Conservation (phyloP, 1,139 yeast species). For the Suzukiozyma palmioleophila region DNA sequence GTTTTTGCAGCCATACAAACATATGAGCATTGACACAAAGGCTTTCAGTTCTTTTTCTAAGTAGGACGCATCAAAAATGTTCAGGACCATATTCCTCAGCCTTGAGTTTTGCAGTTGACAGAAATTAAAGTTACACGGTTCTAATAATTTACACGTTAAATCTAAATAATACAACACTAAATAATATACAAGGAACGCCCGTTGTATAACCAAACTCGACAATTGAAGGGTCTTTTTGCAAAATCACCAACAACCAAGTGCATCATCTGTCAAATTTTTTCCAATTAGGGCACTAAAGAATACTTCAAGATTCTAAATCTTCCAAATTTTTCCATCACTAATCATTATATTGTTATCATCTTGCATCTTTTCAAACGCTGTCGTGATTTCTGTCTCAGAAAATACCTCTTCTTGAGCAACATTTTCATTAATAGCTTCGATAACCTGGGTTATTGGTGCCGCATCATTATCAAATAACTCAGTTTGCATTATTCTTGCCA, state of each 20-base stretch:
- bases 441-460: slow-evolving; percentile 42
- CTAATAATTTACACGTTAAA: too few species aligned
- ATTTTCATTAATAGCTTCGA: slow-evolving; percentile 44
- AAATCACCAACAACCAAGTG: too few species aligned
- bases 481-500: slow-evolving; percentile 46
- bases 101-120: too few species aligned
- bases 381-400: slow-evolving; percentile 44
- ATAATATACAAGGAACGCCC: too few species aligned
- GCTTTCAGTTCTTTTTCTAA: too few species aligned
- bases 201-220: too few species aligned
- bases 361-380: slow-evolving; percentile 51
- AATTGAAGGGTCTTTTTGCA: too few species aligned
- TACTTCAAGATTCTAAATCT: slow-evolving; percentile 32
- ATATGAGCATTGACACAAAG: neutral
- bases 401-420: slow-evolving; percentile 62
- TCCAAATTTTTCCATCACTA: slow-evolving; percentile 61
- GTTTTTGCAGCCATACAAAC: neutral
- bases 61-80: too few species aligned
- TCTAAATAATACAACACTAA: neutral
- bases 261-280: too few species aligned
- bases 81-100: too few species aligned
- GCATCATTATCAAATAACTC: slow-evolving; percentile 44
- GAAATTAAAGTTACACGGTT: too few species aligned
- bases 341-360: slow-evolving; percentile 55
- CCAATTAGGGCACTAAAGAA: too few species aligned